These are phyloP conservation scores for Quercus bicolor DNA, from an alignment of 306 rosid genomes.

Conservation along the genomic window DNA sequence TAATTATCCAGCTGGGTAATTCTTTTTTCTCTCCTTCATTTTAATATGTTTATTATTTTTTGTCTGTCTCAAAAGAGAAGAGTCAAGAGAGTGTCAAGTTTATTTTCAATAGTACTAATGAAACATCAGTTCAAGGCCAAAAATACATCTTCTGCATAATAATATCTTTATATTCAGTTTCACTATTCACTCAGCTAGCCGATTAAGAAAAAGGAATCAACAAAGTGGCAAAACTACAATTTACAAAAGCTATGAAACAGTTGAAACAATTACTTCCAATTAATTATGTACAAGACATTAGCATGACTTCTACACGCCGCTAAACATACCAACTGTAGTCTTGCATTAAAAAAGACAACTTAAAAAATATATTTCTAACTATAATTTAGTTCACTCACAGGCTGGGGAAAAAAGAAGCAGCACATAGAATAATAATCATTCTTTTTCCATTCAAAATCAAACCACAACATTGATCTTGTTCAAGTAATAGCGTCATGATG, in stretches of 20 bases:
- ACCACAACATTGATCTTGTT: too few species aligned
- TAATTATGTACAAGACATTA: neutral
- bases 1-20: too few species aligned
- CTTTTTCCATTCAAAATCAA: neutral
- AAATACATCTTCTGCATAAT: neutral
- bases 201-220: neutral
- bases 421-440: neutral
- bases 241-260: neutral
- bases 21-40: too few species aligned
- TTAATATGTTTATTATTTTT: too few species aligned
- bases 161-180: neutral
- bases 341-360: neutral
- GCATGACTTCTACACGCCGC: neutral
- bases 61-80: too few species aligned
- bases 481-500: too few species aligned
- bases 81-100: neutral
- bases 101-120: neutral
- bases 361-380: neutral
- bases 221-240: neutral
- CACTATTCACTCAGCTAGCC: neutral
- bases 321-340: neutral
- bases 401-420: neutral
- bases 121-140: neutral
- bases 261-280: neutral
- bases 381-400: neutral